A percentile compares a stretch with the other conserved stretches of the same genome.
phyloP scores from a whole-genome alignment of 129 eudicot species.

The Pseudognaphalium luteoalbum region DNA sequence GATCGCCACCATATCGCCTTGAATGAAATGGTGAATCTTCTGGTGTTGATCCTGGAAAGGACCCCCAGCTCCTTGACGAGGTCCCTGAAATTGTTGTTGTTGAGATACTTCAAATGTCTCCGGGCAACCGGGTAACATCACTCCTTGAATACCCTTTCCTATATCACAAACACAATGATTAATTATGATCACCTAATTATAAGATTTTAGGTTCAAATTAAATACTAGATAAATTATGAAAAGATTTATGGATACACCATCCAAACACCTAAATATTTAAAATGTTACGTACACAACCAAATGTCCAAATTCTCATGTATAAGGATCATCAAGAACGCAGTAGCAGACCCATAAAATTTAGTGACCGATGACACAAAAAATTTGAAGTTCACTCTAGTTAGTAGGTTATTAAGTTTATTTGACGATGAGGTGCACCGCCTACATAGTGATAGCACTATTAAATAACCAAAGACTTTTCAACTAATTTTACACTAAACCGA shows the following conservation, averaged over 20 bases:
- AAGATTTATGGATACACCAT: background rate
- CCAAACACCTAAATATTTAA: background rate
- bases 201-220: background rate
- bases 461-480: too few species aligned
- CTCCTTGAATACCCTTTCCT: conserved; percentile 60
- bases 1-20: conserved; percentile 41
- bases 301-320: background rate
- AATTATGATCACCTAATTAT: background rate
- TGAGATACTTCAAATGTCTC: conserved; percentile 54
- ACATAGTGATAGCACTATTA: too few species aligned
- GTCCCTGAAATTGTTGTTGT: conserved; percentile 24
- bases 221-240: background rate
- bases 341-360: too few species aligned
- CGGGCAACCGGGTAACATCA: conserved; percentile 63
- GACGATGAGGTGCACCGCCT: too few species aligned
- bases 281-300: background rate
- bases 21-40: conserved; percentile 29
- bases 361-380: too few species aligned
- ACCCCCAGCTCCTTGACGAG: background rate
- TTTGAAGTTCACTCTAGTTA: too few species aligned
- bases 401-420: too few species aligned
- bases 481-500: too few species aligned
- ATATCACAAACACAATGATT: background rate
- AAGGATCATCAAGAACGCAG: too few species aligned
- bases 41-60: conserved; percentile 38